A percentile compares a stretch with the other conserved stretches of the same genome.
Evolutionary conservation across 2,329 filamentous ascomycete species (phyloP).

Genomic region (Arthrobotrys entomopaga): DNA sequence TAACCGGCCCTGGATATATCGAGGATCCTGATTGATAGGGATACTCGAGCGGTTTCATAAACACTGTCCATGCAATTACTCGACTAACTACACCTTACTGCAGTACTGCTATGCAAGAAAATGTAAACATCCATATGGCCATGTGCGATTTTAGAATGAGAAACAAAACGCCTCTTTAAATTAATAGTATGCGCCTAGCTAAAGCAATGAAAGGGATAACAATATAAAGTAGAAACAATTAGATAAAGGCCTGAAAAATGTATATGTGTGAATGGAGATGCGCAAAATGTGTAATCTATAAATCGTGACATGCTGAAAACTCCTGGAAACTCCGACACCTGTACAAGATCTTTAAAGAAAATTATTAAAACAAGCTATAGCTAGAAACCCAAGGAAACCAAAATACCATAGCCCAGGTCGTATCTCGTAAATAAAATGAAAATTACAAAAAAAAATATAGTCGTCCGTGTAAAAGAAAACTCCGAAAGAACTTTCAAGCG

Average conservation of each 20-base stretch:
- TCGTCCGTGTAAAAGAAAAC: slow-evolving; percentile 3
- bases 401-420: background rate
- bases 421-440: slow-evolving; percentile 12
- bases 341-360: background rate
- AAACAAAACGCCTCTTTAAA: too few species aligned
- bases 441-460: background rate
- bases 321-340: slow-evolving; percentile 2
- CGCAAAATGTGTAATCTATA: slow-evolving; percentile 10
- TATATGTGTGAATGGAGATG: slow-evolving; percentile 7
- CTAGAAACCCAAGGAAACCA: slow-evolving; percentile 1
- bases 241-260: background rate
- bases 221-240: background rate
- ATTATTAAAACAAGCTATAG: background rate
- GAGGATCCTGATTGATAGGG: slow-evolving; percentile 3
- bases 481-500: slow-evolving; percentile 15
- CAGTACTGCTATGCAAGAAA: too few species aligned
- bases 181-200: background rate
- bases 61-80: background rate
- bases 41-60: background rate
- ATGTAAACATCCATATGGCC: too few species aligned
- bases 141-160: too few species aligned
- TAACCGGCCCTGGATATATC: slow-evolving; percentile 2
- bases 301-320: background rate
- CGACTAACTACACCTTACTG: background rate
- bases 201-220: background rate